These are phyloP conservation scores for Phyllosticta paracitricarpa DNA, from an alignment of 2,329 filamentous ascomycete genomes.

Conservation along the genomic window DNA sequence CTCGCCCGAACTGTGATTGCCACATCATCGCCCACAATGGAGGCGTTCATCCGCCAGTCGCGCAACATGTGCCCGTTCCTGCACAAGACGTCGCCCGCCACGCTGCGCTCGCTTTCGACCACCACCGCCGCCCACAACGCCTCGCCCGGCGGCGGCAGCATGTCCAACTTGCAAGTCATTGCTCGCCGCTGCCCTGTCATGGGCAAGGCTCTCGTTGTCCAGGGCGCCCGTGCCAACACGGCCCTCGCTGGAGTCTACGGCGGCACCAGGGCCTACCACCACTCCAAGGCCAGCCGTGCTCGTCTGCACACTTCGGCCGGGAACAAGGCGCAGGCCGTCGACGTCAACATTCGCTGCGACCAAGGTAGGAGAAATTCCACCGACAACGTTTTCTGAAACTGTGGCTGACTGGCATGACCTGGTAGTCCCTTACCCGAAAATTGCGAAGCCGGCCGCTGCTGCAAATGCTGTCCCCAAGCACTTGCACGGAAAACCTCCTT, in stretches of 20 bases:
- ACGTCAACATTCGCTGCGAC: constrained; percentile 45
- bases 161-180: constrained; percentile 92
- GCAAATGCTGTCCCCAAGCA: constrained; percentile 16
- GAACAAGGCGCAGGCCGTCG: constrained; percentile 69
- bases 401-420: not conserved
- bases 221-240: constrained; percentile 45
- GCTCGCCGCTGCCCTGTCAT: constrained; percentile 95
- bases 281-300: constrained; percentile 49
- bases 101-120: constrained; percentile 79
- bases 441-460: constrained; percentile 13
- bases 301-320: constrained; percentile 71
- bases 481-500: constrained; percentile 33
- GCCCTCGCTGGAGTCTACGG: constrained; percentile 40
- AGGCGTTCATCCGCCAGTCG: constrained; percentile 88
- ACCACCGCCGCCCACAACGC: constrained; percentile 55
- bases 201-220: constrained; percentile 92
- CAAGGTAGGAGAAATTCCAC: constrained; percentile 31
- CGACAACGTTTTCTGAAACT: not conserved
- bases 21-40: constrained; percentile 49
- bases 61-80: constrained; percentile 96
- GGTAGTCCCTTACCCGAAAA: constrained; percentile 23
- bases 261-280: constrained; percentile 40
- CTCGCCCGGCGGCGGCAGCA: constrained; percentile 77
- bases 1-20: not conserved
- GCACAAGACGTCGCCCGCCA: constrained; percentile 85